phyloP scores from a whole-genome alignment of 1,139 yeast genomes.

The Blastobotrys persicus region DNA sequence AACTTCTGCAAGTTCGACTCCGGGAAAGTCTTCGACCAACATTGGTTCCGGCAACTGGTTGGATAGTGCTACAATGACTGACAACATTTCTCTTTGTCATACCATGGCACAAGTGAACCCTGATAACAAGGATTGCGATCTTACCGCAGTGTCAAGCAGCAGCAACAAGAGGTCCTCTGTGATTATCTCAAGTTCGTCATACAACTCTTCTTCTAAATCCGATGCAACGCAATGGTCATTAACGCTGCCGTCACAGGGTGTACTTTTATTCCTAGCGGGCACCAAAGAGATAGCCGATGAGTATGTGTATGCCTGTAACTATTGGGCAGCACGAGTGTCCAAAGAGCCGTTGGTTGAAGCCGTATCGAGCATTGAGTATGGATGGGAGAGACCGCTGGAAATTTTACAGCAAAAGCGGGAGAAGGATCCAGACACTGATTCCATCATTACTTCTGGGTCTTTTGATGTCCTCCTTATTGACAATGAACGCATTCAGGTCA shows the following conservation, averaged over 20 bases:
- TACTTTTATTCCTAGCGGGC: constrained; percentile 48
- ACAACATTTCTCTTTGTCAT: constrained; percentile 34
- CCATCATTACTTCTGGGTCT: constrained; percentile 20
- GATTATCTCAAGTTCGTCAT: constrained; percentile 7
- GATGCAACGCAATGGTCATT: constrained; percentile 35
- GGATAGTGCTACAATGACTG: constrained; percentile 36
- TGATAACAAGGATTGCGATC: constrained; percentile 23
- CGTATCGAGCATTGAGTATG: constrained; percentile 74
- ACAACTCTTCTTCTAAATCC: neutral
- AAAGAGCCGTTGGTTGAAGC: constrained; percentile 66
- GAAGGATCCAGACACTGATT: constrained; percentile 1
- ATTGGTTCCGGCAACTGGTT: constrained; percentile 73
- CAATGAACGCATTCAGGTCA: constrained; percentile 27
- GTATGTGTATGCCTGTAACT: constrained; percentile 75
- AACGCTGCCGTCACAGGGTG: constrained; percentile 37
- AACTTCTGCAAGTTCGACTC: neutral
- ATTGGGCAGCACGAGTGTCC: constrained; percentile 86
- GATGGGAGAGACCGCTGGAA: constrained; percentile 55
- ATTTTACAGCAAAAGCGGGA: constrained; percentile 9
- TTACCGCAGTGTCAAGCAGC: neutral
- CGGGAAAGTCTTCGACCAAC: constrained; percentile 9
- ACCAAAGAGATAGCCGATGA: constrained; percentile 67
- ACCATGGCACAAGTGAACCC: constrained; percentile 35
- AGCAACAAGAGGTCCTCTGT: constrained; percentile 19
- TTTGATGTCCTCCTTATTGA: constrained; percentile 29